phyloP scores from a whole-genome alignment of 192 early-diverging fungal genomes.

The Coemansia sp. region DNA sequence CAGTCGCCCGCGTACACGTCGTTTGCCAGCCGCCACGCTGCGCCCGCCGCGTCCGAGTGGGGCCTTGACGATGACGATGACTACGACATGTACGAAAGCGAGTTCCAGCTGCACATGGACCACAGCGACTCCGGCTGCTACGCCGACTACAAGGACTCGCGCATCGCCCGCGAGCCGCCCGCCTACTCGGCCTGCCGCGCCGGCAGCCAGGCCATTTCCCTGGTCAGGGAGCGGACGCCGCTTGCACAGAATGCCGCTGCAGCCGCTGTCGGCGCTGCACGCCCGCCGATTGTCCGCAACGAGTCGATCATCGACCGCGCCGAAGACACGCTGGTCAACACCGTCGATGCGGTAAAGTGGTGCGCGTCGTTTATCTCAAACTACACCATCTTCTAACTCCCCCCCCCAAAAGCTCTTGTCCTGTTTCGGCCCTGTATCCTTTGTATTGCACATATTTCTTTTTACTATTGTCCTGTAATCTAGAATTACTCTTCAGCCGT shows the following conservation, averaged over 20 bases:
- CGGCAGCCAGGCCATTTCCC: background rate
- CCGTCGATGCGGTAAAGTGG: conserved; percentile 53
- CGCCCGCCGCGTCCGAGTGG: conserved; percentile 9
- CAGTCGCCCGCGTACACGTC: background rate
- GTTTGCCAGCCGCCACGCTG: background rate
- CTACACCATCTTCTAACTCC: conserved; percentile 46
- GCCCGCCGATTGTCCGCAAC: conserved; percentile 19
- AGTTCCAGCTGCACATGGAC: conserved; percentile 22
- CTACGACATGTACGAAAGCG: conserved; percentile 27
- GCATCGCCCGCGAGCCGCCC: background rate
- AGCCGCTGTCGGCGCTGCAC: conserved; percentile 1
- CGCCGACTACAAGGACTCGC: conserved; percentile 5
- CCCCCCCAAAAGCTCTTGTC: background rate
- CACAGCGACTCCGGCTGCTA: conserved; percentile 17
- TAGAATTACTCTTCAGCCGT: background rate
- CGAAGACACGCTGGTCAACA: conserved; percentile 51
- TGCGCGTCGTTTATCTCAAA: conserved; percentile 53
- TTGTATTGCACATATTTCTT: conserved; percentile 6
- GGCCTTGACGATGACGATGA: conserved; percentile 11
- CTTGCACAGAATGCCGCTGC: background rate
- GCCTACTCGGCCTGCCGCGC: conserved; percentile 1
- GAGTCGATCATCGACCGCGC: conserved; percentile 51
- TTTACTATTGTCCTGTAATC: background rate
- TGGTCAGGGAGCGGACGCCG: background rate
- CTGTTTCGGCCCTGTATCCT: background rate